A percentile compares a stretch with the other conserved stretches of the same genome.
These are phyloP conservation scores for Aquilaria malaccensis DNA, from an alignment of 345 rosid genomes.

Conservation along the genomic window DNA sequence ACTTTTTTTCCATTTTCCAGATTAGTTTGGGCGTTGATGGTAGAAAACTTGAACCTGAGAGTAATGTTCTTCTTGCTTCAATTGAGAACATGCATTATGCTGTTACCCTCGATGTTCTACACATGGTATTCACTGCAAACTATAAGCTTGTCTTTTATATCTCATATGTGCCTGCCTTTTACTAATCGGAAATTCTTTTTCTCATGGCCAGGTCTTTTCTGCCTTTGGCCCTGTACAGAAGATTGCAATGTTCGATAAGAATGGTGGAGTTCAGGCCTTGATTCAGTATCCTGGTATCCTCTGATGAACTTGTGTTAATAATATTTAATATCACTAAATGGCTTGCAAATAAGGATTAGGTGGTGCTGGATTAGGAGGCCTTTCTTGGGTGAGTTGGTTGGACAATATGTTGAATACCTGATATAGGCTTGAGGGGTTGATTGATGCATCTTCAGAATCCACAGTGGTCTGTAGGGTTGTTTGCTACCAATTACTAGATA, in stretches of 20 bases:
- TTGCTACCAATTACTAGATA: no score
- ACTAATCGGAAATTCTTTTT: background rate
- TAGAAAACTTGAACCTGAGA: slow-evolving; percentile 91
- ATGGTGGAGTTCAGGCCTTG: slow-evolving; percentile 89
- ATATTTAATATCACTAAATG: no score
- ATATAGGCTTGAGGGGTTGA: no score
- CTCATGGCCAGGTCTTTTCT: slow-evolving; percentile 60
- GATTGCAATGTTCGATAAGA: slow-evolving; percentile 99
- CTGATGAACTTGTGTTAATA: background rate
- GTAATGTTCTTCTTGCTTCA: slow-evolving; percentile 98
- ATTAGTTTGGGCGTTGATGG: slow-evolving; percentile 77
- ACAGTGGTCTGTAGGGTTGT: no score
- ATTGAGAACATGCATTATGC: slow-evolving; percentile 99
- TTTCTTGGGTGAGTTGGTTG: no score
- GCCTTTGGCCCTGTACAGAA: slow-evolving; percentile 94
- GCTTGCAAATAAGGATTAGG: no score
- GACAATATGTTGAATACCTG: no score
- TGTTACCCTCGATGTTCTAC: slow-evolving; percentile 90
- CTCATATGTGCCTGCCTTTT: background rate
- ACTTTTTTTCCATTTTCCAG: slow-evolving; percentile 29
- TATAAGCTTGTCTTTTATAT: slow-evolving; percentile 2
- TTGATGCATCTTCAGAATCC: no score
- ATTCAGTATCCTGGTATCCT: slow-evolving; percentile 72
- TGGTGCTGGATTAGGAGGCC: no score
- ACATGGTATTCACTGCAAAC: slow-evolving; percentile 51